A percentile compares a stretch with the other conserved stretches of the same genome.
Evolutionary conservation across 495 filamentous ascomycete genomes (phyloP).

Genomic region (Lindgomyces ingoldianus): DNA sequence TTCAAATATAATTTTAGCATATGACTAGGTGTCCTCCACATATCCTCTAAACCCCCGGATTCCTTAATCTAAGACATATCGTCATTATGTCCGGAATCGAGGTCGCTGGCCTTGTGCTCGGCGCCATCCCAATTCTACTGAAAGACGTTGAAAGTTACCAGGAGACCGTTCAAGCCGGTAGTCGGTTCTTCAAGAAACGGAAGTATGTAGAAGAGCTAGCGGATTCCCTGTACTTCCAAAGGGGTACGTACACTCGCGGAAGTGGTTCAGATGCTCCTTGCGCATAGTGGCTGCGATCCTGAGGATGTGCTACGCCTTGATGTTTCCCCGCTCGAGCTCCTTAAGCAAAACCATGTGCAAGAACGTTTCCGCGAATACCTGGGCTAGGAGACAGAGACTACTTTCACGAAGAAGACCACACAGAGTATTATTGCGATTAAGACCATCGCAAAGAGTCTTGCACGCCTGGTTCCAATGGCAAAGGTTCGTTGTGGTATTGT

Average conservation of each 20-base stretch:
- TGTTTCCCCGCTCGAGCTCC: not conserved
- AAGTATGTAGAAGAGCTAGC: constrained; percentile 3
- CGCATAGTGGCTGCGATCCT: not conserved
- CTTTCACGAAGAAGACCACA: not conserved
- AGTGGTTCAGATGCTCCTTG: not conserved
- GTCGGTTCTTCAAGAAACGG: not conserved
- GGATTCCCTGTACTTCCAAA: not conserved
- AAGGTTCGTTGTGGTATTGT: not conserved
- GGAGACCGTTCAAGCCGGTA: not conserved
- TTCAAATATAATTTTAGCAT: no score
- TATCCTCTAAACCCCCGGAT: no score
- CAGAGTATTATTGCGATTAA: not conserved
- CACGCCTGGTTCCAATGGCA: not conserved
- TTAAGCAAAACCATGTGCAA: not conserved
- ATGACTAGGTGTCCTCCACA: no score
- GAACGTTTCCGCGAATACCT: not conserved
- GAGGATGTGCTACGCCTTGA: not conserved
- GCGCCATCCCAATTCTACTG: constrained; percentile 11
- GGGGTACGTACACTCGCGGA: not conserved
- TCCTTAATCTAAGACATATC: no score
- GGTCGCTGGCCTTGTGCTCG: constrained; percentile 14
- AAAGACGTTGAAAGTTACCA: constrained; percentile 7
- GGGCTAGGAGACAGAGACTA: not conserved
- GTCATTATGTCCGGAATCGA: constrained; percentile 14
- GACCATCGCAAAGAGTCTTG: not conserved